phyloP scores from a whole-genome alignment of 192 early-diverging fungal species.

The Podila epicladia region DNA sequence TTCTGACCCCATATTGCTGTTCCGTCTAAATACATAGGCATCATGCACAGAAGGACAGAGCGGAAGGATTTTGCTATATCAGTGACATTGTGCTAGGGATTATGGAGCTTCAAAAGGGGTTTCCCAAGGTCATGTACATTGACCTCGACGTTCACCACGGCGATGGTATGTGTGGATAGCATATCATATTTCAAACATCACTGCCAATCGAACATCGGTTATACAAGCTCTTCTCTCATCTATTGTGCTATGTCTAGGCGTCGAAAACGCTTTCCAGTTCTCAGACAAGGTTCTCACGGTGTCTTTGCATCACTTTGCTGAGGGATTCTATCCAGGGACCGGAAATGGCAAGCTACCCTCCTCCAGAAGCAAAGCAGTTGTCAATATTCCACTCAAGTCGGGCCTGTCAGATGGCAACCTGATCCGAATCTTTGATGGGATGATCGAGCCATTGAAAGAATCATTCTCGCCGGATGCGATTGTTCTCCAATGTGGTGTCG shows the following conservation, averaged over 20 bases:
- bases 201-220: no score
- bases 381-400: conserved; percentile 82
- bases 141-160: conserved; percentile 94
- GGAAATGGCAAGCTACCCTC: conserved; percentile 14
- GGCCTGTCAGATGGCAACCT: conserved; percentile 77
- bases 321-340: conserved; percentile 80
- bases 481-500: conserved; percentile 85
- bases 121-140: conserved; percentile 83
- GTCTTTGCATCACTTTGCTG: conserved; percentile 84
- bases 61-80: conserved; percentile 93
- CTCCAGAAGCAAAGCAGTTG: conserved; percentile 21
- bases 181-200: no score
- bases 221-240: no score
- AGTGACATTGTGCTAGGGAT: conserved; percentile 92
- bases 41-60: conserved; percentile 62
- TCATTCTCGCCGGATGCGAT: conserved; percentile 73
- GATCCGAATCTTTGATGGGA: conserved; percentile 66
- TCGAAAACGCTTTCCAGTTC: conserved; percentile 86
- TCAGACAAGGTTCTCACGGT: conserved; percentile 89
- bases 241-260: conserved; percentile 55
- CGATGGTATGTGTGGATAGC: conserved; percentile 59
- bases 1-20: neutral
- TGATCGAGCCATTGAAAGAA: conserved; percentile 61
- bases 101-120: conserved; percentile 73
- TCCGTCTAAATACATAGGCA: conserved; percentile 29